Evolutionary conservation across 179 eudicot genomes (phyloP), one percentile per base, ranked within the genome.

Genomic region (Nepenthes alata): DNA sequence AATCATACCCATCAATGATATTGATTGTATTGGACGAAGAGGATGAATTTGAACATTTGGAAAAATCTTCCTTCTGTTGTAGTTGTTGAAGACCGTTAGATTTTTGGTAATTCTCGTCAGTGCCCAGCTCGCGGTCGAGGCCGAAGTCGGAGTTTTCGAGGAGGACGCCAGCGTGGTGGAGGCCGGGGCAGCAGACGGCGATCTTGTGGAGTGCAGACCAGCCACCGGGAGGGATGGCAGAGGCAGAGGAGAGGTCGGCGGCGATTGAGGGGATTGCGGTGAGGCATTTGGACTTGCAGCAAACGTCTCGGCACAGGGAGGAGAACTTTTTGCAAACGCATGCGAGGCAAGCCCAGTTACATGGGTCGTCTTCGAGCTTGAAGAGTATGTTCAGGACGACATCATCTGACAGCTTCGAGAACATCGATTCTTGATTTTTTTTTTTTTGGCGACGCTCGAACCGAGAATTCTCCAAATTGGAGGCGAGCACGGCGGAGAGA

Each of bases 121-220:
- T 79, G 2, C 94, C 97, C 57, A 91, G 72, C 4, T 91, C 96
- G 14, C 96, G 81, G 5, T 81, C 80, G 49, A 91, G 87, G 57
- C 97, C 97, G 66, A 91, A 88, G 57, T 91, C 95, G 35, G 95
- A 88, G 55, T 84, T 74, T 14, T 88, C 97, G 2, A 91, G 78
- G 41, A 88, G 83, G 51, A 91, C 82, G n/a, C 97, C 97, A 14
- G 97, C 60, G 76, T 80, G 89, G 57, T 60, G 74, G 57, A 84
- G 85, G n/a, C 96, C 97, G 0, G 97, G 97, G 57, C 97, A 91
- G 77, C 95, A 91, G 45, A 91, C 91, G 37, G 87, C 73, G 41
- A 85, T 76, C 76, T 88, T 91, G 74, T 77, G 72, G 4, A 91
- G 77, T 0, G 89, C 55, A 4, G 89, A 57, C 95, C 96, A 88